These are phyloP conservation scores for Phytophthora multivora DNA, from an alignment of 352 stramenopile species.

Conservation along the genomic window DNA sequence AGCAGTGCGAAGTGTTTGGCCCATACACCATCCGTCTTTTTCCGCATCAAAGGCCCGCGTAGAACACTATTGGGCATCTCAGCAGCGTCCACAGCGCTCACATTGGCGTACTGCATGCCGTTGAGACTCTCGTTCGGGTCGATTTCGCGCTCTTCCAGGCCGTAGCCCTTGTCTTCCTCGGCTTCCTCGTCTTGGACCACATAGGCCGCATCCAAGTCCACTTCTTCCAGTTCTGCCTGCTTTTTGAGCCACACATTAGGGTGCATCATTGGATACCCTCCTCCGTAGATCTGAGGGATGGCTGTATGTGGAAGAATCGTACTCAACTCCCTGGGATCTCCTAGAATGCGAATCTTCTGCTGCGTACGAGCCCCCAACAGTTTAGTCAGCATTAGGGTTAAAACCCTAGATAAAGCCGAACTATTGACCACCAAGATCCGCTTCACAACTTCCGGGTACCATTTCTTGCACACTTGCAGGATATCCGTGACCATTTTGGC, in stretches of 20 bases:
- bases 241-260: constrained; percentile 63
- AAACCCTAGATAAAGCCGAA: constrained; percentile 51
- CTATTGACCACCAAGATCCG: constrained; percentile 69
- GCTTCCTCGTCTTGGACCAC: constrained; percentile 26
- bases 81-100: constrained; percentile 60
- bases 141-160: constrained; percentile 24
- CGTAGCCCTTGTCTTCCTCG: constrained; percentile 55
- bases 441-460: constrained; percentile 70
- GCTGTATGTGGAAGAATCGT: constrained; percentile 47
- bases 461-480: constrained; percentile 59
- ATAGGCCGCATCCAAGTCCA: constrained; percentile 53
- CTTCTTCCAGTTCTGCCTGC: constrained; percentile 74
- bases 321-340: constrained; percentile 46
- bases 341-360: constrained; percentile 58
- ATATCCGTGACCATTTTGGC: constrained; percentile 71
- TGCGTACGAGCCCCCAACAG: constrained; percentile 51
- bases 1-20: constrained; percentile 73
- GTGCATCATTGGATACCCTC: constrained; percentile 56
- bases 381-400: constrained; percentile 63
- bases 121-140: constrained; percentile 56
- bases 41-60: constrained; percentile 64
- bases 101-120: constrained; percentile 83
- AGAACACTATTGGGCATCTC: constrained; percentile 77
- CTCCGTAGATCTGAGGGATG: constrained; percentile 71
- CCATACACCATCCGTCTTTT: constrained; percentile 75